Base-by-base conservation (phyloP, 768 basidiomycete species). In the Dioszegia hungarica region DNA sequence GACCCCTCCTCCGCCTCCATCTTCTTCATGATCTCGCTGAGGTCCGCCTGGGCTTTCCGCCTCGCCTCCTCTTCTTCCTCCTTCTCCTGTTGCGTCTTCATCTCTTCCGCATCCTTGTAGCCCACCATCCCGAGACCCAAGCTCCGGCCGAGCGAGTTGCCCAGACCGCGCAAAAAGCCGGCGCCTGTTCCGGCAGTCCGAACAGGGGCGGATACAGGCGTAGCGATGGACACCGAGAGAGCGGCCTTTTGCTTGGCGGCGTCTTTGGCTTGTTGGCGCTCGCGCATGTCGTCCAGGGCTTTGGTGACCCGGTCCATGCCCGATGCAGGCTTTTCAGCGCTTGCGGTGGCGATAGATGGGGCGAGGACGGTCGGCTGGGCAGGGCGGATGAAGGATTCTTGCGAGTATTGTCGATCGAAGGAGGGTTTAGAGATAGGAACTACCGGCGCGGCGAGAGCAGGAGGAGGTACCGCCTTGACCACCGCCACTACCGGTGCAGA, bases 121-220 rank as follows among this genome's bases (percentile, higher is more conserved):
- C 15, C 40, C 2, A 3, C 27, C 14, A 53, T 55, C 2, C 67
- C 70, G 12, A 72, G 19, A 9, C 67, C 67, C 8, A 68, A 38
- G 40, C 61, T 60, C 17, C 58, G 28, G 12, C 60, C 61, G 9
- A 66, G 54, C 31, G 61, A 54, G 39, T 47, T 67, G 19, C 65
- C 62, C 27, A 72, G 33, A 48, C 70, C 70, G 8, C 61, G 53
- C 19, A 72, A 44, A 59, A 72, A 72, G 5, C 70, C 70, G 17
- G 64, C 33, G 8, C 68, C 68, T 12, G 63, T 62, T 28, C 41
- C 44, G 52, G 48, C 49, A 10, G 61, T 52, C 22, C 36, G 19
- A 14, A n/a, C 49, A 12, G 50, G 41, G 1, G 50, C 57, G 15
- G 45, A 45, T 4, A 52, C 31, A 17, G 53, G 46, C 14, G 48